phyloP scores from a whole-genome alignment of 2,329 filamentous ascomycete species.

The Epichloe gansuensis region DNA sequence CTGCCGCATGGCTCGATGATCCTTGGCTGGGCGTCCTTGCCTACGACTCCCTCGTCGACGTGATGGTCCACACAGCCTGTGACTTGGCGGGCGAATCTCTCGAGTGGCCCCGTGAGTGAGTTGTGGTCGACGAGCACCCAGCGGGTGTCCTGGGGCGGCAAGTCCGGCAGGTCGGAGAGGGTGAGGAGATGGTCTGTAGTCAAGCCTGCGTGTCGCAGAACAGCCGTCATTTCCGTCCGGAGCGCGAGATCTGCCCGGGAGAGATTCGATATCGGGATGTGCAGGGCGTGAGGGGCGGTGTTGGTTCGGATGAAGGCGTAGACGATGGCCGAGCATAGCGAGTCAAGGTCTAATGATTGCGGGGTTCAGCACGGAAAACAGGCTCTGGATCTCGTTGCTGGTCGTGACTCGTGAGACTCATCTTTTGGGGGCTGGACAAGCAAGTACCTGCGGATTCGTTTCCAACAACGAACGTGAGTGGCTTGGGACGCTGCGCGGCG shows the following conservation, averaged over 20 bases:
- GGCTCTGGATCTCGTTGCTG: too few species aligned
- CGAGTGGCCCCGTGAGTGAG: constrained; percentile 49
- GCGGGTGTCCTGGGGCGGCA: constrained; percentile 43
- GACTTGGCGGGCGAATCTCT: constrained; percentile 39
- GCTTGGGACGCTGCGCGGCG: constrained; percentile 29
- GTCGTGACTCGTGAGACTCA: too few species aligned
- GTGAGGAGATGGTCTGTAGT: constrained; percentile 51
- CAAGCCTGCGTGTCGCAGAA: constrained; percentile 50
- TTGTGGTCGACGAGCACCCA: constrained; percentile 80
- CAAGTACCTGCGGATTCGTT: constrained; percentile 52
- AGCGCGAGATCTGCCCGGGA: constrained; percentile 53
- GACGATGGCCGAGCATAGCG: constrained; percentile 60
- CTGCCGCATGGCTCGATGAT: constrained; percentile 58
- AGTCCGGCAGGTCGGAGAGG: constrained; percentile 34
- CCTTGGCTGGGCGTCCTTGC: constrained; percentile 36
- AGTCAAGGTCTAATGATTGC: constrained; percentile 59
- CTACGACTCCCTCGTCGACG: constrained; percentile 52
- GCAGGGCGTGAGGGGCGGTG: constrained; percentile 39
- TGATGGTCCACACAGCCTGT: constrained; percentile 68
- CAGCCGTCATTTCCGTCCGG: constrained; percentile 59
- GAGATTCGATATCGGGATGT: constrained; percentile 65
- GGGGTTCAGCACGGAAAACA: too few species aligned
- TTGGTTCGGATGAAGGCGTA: constrained; percentile 63
- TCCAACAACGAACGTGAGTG: constrained; percentile 50
- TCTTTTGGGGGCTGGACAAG: neutral